Percentiles rank a stretch among this genome's conserved stretches.
phyloP scores from a whole-genome alignment of 2,329 filamentous ascomycete species.

The Sphaerulina populicola region DNA sequence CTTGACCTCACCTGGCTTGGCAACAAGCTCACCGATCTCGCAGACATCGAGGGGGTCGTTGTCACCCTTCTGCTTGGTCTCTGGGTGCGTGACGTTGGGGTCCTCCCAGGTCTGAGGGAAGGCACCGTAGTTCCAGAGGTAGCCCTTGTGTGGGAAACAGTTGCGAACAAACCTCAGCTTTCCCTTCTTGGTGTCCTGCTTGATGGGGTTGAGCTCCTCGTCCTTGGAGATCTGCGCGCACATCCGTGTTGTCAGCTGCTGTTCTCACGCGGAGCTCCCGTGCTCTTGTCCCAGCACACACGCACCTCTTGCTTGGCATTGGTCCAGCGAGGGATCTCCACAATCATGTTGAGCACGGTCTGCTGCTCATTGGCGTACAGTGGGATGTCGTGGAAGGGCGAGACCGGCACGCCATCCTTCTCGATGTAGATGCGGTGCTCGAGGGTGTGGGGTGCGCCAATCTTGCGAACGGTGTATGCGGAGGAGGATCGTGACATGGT shows the following conservation, averaged over 20 bases:
- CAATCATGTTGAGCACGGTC: constrained; percentile 96
- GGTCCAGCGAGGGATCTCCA: constrained; percentile 99
- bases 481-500: constrained; percentile 45
- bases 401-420: constrained; percentile 89
- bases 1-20: constrained; percentile 93
- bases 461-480: constrained; percentile 71
- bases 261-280: neutral
- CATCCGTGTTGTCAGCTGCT: constrained; percentile 12
- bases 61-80: constrained; percentile 99
- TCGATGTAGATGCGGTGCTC: constrained; percentile 97
- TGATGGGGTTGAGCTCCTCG: constrained; percentile 95
- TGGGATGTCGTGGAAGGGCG: constrained; percentile 96
- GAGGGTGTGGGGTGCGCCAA: constrained; percentile 82
- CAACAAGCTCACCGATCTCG: constrained; percentile 97
- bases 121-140: constrained; percentile 99
- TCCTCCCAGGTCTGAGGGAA: constrained; percentile 99
- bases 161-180: constrained; percentile 99
- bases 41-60: constrained; percentile 99
- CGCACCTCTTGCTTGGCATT: constrained; percentile 98
- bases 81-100: constrained; percentile 87
- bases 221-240: constrained; percentile 87
- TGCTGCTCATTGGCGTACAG: constrained; percentile 95
- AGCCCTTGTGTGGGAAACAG: constrained; percentile 99
- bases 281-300: constrained; percentile 16
- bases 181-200: constrained; percentile 99